Evolutionary conservation across 1,139 yeast species (phyloP), one percentile per base, ranked within the genome.

Genomic region (Sugiyamaella grinbergsii): DNA sequence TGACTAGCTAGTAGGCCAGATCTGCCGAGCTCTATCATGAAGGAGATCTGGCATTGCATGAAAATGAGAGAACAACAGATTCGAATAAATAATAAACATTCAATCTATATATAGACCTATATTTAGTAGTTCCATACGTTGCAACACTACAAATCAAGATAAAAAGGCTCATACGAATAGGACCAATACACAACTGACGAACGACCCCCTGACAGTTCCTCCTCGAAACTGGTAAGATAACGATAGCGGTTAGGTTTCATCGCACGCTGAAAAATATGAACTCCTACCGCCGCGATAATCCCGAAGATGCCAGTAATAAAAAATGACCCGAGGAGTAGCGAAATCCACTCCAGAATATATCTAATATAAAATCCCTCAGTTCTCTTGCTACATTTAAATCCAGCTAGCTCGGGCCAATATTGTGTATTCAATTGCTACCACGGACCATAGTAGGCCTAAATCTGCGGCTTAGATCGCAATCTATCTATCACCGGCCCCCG

Each of bases 181-280:
- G n/a, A n/a, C n/a, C n/a, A n/a, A n/a, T n/a, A n/a, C n/a, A n/a
- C n/a, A n/a, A n/a, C n/a, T n/a, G n/a, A n/a, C n/a, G n/a, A n/a
- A n/a, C n/a, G n/a, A 8, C 29, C 11, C 11, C 11, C 8, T 26
- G 8, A 11, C 10, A 8, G 29, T 26, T 8, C 29, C 11, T 8
- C 29, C 29, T 26, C 29, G 29, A 26, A 11, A 26, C 8, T 8
- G 18, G 6, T 2, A 13, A 2, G 40, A 36, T 36, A 36, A 36
- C 37, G 45, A 41, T 41, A 41, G 45, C 13, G 37, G 45, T 31
- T 41, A 41, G 45, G 42, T 37, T 22, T 11, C 13, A 22, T 6
- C 13, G 20, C 2, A 13, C 19, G 3, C 5, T n/a, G 15, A n/a
- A 5, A 4, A 31, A n/a, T n/a, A 15, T 18, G 34, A 11, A 31